Evolutionary conservation across 2,329 filamentous ascomycete species (phyloP), one percentile per base, ranked within the genome.

Genomic region (Seiridium unicorne): DNA sequence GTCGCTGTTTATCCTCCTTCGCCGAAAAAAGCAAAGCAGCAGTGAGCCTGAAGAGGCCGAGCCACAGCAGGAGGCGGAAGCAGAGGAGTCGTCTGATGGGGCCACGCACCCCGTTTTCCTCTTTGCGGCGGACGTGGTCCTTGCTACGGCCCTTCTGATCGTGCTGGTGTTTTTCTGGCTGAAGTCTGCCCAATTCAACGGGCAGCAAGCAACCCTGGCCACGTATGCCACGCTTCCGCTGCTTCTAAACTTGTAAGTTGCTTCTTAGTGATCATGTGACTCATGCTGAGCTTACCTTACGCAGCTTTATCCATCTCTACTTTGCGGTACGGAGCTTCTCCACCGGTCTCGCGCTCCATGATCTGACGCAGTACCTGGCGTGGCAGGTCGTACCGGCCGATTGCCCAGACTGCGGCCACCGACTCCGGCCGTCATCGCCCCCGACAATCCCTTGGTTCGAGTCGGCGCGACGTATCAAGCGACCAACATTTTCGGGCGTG

Each of bases 171-270:
- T 76, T 42, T 78, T 76, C 1, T 79, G 76, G 76, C 72, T 73
- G 44, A 62, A 64, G 40, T 66, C 66, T 13, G 61, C 66, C 5
- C 54, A 60, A 26, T 35, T 55, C 9, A 67, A 68, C 35, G 66
- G 72, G 3, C 68, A 72, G 57, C 61, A 77, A 54, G 73, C 70
- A 46, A 77, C 78, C 76, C 69, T 79, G 38, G 76, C 75, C 44
- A 73, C 77, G 10, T 79, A 79, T 63, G 72, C 72, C 9, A 79
- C 77, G 3, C 71, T 79, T 18, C 77, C 77, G 44, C 68, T 79
- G 48, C 63, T 79, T 35, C 59, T 73, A 40, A 78, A 74, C 63
- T 77, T 78, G 77, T 79, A 68, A 63, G 74, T 26, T 18, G 4
- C 18, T 18, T 10, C 49, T 36, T 3, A 35, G 18, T 26, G 10